Base-by-base conservation (phyloP, 2,329 filamentous ascomycete genomes). In the Cladophialophora psammophila region DNA sequence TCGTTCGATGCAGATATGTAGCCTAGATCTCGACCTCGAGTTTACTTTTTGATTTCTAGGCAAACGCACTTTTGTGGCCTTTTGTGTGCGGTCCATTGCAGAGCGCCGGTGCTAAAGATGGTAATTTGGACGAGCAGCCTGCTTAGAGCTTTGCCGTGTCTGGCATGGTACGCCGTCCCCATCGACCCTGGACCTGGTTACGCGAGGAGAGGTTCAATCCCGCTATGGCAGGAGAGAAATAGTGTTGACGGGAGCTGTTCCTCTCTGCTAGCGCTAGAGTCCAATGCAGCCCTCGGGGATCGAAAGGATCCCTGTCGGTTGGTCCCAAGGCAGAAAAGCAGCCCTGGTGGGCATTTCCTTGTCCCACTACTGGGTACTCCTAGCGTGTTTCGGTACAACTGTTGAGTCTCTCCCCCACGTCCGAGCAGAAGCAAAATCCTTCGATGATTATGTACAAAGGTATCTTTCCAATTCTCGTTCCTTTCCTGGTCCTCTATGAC, bases 361-460 rank as follows among this genome's bases (percentile, higher is more conserved):
- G 45, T 31, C 26, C 45, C 12, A 20, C 45, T 10, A 10, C 26
- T 3, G 26, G 3, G 26, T 26, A 26, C 18, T 50, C 18, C 26
- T 50, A 50, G 18, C 15, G 18, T 50, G 18, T 31, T 50, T 50
- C 45, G 45, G 10, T 50, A 50, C 45, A 50, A 31, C 20, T 50
- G 45, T 7, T 12, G 9, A 50, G 2, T 50, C 45, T 3, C 26
- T 26, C 26, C 18, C 45, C 45, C 45, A 50, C 45, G 45, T 26
- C 45, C 10, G 12, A 6, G 13, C 45, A 34, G 15, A 60, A 60
- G 32, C 57, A 40, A 34, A 15, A 7, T n/a, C 36, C 13, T 38
- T 60, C 52, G 36, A 60, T 40, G 20, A 36, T 57, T n/a, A 45
- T 65, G 62, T 68, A 58, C 66, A 68, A 35, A 58, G 35, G 12